Percentiles rank a stretch among this genome's conserved stretches.
Conservation (phyloP, 1,284 basidiomycete species). For the Cystobasidium sp. region DNA sequence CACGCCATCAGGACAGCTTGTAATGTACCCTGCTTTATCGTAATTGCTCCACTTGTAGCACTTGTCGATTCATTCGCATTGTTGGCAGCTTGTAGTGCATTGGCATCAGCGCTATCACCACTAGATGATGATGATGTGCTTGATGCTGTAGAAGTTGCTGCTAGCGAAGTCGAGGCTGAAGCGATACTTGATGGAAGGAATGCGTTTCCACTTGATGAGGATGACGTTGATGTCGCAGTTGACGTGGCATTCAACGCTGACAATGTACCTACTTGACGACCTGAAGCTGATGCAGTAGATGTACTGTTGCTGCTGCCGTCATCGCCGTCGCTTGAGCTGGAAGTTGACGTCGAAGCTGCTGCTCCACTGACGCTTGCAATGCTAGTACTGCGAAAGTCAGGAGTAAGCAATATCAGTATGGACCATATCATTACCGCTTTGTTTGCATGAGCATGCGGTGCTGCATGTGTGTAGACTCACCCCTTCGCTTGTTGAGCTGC, state of each 20-base stretch:
- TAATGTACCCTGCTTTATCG: too few species aligned
- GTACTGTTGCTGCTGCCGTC: background rate
- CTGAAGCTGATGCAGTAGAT: background rate
- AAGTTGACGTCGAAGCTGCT: background rate
- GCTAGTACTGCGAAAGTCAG: background rate
- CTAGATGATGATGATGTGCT: background rate
- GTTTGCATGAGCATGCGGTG: background rate
- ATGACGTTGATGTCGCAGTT: background rate
- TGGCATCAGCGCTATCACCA: background rate
- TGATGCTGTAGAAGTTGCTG: background rate
- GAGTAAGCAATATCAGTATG: too few species aligned
- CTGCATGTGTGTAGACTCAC: background rate
- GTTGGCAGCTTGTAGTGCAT: slow-evolving; percentile 15
- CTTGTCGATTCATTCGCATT: background rate
- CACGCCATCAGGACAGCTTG: too few species aligned
- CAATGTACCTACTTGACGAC: background rate
- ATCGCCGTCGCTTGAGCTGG: too few species aligned
- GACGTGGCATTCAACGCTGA: background rate
- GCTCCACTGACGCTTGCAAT: slow-evolving; percentile 5
- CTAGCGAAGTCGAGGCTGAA: too few species aligned
- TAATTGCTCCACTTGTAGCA: background rate
- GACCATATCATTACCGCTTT: too few species aligned
- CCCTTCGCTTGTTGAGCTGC: slow-evolving; percentile 4
- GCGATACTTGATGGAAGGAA: background rate
- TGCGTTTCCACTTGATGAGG: background rate